Evolutionary conservation across 352 stramenopile genomes (phyloP), one percentile per base, ranked within the genome.

Genomic region (Aphanomyces invadans): DNA sequence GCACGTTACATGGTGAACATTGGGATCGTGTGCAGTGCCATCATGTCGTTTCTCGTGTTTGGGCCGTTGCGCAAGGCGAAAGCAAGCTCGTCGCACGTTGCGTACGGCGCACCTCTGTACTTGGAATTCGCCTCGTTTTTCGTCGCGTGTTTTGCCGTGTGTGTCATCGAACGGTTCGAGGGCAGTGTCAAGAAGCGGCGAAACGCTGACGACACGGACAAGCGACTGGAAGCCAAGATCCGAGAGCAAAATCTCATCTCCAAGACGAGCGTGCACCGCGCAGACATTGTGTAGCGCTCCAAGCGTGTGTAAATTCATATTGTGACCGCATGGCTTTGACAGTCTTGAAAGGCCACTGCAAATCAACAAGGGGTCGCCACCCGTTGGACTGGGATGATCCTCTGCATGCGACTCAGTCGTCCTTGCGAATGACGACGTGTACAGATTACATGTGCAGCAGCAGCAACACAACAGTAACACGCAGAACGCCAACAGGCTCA

Each of bases 11-110:
- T 63, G 17, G 42, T 63, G 21, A 63, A 63, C 42, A 4, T 63
- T 5, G 28, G 55, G 17, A 45, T 63, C 25, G 11, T 63, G 7
- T 49, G 28, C 55, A 53, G n/a, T 0, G 28, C 15, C 33, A n/a
- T 63, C n/a, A 63, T 63, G 55, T 31, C 36, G 36, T 63, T 63
- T 25, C 36, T 63, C 55, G 29, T 63, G 19, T 54, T 63, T 21
- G 5, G 5, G 5, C 19, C 15, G 25, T 26, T 63, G 12, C 55
- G 55, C 42, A 48, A 23, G 12, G 55, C 28, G 19, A 48, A 52
- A 21, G 12, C 25, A 4, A 63, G 55, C 23, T 29, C 17, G 15
- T 1, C 25, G 9, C 19, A 29, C 1, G 28, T 52, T 9, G 25
- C 42, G 29, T 63, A 51, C 33, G 42, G 55, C 42, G 7, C 25